These are phyloP conservation scores for Fraxinus americana DNA, from an alignment of 257 asterid genomes.

Conservation along the genomic window DNA sequence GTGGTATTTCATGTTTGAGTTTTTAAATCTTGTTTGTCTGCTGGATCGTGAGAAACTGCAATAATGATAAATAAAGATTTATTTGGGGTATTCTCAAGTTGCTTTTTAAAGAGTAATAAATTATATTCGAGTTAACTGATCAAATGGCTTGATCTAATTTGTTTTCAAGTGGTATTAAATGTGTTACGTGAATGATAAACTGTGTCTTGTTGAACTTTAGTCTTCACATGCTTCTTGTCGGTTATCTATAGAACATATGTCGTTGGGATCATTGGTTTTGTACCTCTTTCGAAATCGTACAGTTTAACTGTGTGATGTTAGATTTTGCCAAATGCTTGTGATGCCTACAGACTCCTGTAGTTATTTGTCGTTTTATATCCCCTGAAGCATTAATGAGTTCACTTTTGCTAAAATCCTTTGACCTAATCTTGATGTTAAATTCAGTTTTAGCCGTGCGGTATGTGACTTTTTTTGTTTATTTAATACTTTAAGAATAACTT, in stretches of 20 bases:
- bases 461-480: neutral
- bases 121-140: neutral
- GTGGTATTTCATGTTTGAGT: neutral
- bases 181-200: neutral
- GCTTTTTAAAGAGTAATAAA: no score
- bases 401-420: no score
- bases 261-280: neutral
- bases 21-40: neutral
- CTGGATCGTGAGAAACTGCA: neutral
- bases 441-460: neutral
- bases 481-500: conserved; percentile 1
- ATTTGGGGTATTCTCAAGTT: neutral
- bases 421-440: neutral
- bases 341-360: neutral
- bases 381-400: neutral
- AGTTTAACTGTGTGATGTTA: neutral
- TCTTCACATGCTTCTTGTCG: neutral
- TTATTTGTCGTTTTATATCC: conserved; percentile 15
- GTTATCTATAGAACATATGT: no score
- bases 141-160: neutral
- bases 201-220: neutral
- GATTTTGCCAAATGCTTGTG: conserved; percentile 3
- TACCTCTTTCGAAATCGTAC: neutral
- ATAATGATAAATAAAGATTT: no score
- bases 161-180: neutral